A percentile compares a stretch with the other conserved stretches of the same genome.
Evolutionary conservation across 2,329 filamentous ascomycete species (phyloP).

Genomic region (Sclerotinia sclerotiorum): DNA sequence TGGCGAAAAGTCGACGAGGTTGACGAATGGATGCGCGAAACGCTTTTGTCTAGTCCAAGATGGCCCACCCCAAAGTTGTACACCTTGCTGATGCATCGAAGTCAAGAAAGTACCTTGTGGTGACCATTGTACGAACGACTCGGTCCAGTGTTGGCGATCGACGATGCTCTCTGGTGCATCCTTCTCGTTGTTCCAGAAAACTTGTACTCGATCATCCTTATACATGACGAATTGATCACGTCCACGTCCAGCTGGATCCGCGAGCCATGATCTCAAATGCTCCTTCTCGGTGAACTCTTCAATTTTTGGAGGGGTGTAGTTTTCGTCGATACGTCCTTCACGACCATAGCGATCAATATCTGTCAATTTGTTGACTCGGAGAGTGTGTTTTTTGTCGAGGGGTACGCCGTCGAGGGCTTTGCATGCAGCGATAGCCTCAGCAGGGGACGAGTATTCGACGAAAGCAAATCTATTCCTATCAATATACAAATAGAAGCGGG

Average conservation of each 20-base stretch:
- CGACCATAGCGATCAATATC: slow-evolving; percentile 95
- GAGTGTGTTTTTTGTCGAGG: slow-evolving; percentile 94
- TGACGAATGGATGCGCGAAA: slow-evolving; percentile 93
- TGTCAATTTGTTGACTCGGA: slow-evolving; percentile 96
- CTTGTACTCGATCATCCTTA: slow-evolving; percentile 84
- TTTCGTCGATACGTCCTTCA: slow-evolving; percentile 89
- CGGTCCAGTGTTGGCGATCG: slow-evolving; percentile 94
- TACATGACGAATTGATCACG: slow-evolving; percentile 97
- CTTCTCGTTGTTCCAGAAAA: slow-evolving; percentile 98
- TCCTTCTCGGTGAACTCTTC: slow-evolving; percentile 88
- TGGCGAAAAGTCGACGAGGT: slow-evolving; percentile 94
- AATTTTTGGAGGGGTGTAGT: slow-evolving; percentile 79
- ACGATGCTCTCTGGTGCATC: slow-evolving; percentile 85
- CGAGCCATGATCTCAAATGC: slow-evolving; percentile 90
- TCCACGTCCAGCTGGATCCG: slow-evolving; percentile 74
- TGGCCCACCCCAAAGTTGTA: slow-evolving; percentile 92
- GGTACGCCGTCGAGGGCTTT: slow-evolving; percentile 83
- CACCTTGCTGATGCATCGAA: slow-evolving; percentile 92
- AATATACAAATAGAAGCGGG: slow-evolving; percentile 1
- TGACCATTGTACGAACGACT: slow-evolving; percentile 97
- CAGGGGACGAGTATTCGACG: slow-evolving; percentile 89
- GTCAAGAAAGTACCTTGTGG: slow-evolving; percentile 91
- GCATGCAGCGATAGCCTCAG: slow-evolving; percentile 84
- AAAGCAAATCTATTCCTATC: slow-evolving; percentile 74
- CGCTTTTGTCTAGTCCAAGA: slow-evolving; percentile 89